Base-by-base conservation (phyloP, 2,329 filamentous ascomycete genomes). In the Aspergillus jensenii region DNA sequence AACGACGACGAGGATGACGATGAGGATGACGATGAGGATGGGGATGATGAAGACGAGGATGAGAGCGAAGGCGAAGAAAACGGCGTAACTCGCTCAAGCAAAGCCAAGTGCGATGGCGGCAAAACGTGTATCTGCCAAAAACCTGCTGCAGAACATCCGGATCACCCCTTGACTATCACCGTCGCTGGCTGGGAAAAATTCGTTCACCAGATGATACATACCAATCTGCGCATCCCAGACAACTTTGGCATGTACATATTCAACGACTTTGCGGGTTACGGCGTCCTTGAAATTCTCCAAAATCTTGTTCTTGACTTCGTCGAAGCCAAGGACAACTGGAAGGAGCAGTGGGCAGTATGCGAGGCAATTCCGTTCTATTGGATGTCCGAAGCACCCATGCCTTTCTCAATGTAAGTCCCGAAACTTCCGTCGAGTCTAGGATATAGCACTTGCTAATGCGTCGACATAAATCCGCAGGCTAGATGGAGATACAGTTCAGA, bases 171-270 rank as follows among this genome's bases (percentile, higher is more conserved):
- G 15, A 37, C 33, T 11, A 31, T 21, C 21, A 21, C 21, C 21
- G 17, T n/a, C 4, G 58, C 60, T 2, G 58, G 51, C 17, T 6
- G 23, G 19, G 14, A 47, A 12, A 62, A 59, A 33, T 37, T 51
- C 21, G 9, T 17, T 5, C 51, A 48, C 23, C 39, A 43, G 31
- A 40, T 31, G 11, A 31, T 74, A 60, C 58, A 56, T 69, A 14
- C 72, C 67, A 52, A 64, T 71, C 21, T 77, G 70, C 63, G 37
- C 51, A 72, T 9, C 15, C 77, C 74, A 2, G 78, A 4, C 47
- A 59, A 58, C 37, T 80, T 81, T 41, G 19, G n/a, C 6, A 76
- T 81, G 74, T 68, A 79, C 62, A 74, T 74, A 2, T 80, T 72
- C 65, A 81, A 80, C 52, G 76, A 81, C 58, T 75, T 76, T 47